phyloP scores from a whole-genome alignment of 2,329 filamentous ascomycete genomes.

The Pseudopithomyces chartarum region DNA sequence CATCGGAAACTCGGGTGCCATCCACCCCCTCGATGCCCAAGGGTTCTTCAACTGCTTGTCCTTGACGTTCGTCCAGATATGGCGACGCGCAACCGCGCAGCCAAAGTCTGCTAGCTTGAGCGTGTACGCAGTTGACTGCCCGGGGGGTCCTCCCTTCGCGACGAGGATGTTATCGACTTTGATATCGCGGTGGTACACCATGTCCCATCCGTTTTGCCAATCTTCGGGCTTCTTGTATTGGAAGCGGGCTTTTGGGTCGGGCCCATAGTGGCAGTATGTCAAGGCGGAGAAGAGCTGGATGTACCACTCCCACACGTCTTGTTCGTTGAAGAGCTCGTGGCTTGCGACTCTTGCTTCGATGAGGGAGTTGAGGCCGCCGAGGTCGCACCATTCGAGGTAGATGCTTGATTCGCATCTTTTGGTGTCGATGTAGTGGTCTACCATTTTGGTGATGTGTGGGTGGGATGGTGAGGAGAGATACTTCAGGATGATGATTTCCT shows the following conservation, averaged over 20 bases:
- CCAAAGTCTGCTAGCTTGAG: constrained; percentile 13
- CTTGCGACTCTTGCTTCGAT: neutral
- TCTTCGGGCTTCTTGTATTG: neutral
- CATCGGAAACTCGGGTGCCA: neutral
- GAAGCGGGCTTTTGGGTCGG: constrained; percentile 1
- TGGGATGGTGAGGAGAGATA: constrained; percentile 4
- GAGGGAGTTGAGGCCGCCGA: neutral
- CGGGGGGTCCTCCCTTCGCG: neutral
- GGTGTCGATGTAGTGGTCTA: constrained; percentile 11
- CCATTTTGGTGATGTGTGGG: constrained; percentile 8
- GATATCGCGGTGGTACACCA: constrained; percentile 12
- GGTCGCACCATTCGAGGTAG: neutral
- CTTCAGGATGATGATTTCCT: constrained; percentile 5
- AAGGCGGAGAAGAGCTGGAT: constrained; percentile 13
- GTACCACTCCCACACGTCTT: constrained; percentile 13
- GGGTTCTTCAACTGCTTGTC: neutral
- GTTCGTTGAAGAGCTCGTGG: constrained; percentile 3
- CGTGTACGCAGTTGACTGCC: constrained; percentile 4
- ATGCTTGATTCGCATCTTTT: constrained; percentile 1
- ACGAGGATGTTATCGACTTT: constrained; percentile 11
- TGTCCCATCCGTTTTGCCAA: constrained; percentile 3
- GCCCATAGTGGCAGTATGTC: constrained; percentile 12
- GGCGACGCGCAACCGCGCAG: constrained; percentile 1
- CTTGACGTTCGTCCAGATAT: neutral
- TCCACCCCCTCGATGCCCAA: neutral